A percentile compares a stretch with the other conserved stretches of the same genome.
Evolutionary conservation across 768 basidiomycete species (phyloP).

Genomic region (Termitomyces heimii): DNA sequence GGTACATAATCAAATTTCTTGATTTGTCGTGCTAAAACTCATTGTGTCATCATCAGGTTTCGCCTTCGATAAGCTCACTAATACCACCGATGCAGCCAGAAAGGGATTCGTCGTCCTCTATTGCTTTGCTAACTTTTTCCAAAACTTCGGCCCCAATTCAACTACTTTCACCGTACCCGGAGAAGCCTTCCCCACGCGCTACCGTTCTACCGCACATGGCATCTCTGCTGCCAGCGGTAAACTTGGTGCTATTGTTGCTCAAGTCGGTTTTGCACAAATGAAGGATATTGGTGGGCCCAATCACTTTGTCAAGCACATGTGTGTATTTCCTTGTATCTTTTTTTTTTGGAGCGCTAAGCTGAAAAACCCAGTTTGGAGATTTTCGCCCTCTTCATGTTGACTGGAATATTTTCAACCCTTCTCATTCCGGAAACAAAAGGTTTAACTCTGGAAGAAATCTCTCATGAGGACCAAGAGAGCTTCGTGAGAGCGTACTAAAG

Average conservation of each 20-base stretch:
- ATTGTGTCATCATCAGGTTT: slow-evolving; percentile 45
- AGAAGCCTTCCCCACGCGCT: slow-evolving; percentile 84
- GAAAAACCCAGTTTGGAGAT: slow-evolving; percentile 52
- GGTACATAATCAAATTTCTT: slow-evolving; percentile 33
- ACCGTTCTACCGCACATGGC: slow-evolving; percentile 81
- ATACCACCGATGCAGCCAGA: slow-evolving; percentile 28
- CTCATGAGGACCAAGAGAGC: slow-evolving; percentile 60
- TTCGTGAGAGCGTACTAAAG: slow-evolving; percentile 38
- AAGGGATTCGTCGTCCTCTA: slow-evolving; percentile 79
- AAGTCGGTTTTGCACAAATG: slow-evolving; percentile 69
- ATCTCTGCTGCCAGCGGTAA: slow-evolving; percentile 83
- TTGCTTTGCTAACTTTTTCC: slow-evolving; percentile 86
- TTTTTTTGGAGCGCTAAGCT: neutral
- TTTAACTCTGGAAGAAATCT: slow-evolving; percentile 61
- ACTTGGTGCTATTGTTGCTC: slow-evolving; percentile 75
- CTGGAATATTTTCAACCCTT: slow-evolving; percentile 76
- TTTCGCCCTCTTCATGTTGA: slow-evolving; percentile 84
- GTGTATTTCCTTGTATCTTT: slow-evolving; percentile 17
- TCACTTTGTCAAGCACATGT: slow-evolving; percentile 65
- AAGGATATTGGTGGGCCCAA: slow-evolving; percentile 63
- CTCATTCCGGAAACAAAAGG: slow-evolving; percentile 77
- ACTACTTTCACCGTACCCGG: slow-evolving; percentile 81
- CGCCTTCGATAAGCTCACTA: slow-evolving; percentile 52
- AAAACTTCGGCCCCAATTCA: slow-evolving; percentile 80
- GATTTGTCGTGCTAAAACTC: neutral